Evolutionary conservation across 306 rosid genomes (phyloP), one percentile per base, ranked within the genome.

Genomic region (Ormosia semicastrata): DNA sequence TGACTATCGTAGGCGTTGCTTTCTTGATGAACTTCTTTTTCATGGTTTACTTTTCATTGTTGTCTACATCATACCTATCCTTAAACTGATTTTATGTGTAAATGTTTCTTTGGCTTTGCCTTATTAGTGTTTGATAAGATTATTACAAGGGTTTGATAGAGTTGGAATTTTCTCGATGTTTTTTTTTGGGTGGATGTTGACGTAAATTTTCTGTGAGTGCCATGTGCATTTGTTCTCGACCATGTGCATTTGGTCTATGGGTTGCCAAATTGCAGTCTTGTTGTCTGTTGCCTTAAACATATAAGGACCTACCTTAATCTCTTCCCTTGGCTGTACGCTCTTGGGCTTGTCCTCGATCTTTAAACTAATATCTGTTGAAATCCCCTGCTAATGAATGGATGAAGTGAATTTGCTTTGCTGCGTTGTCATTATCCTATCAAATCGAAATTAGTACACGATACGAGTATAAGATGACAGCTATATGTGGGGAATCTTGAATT

Each of bases 221-320:
- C 97, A 90, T 86, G 93, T 89, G 98, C 83, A 32, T 44, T 78
- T 89, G 91, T 77, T 87, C 77, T 54, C 67, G 68, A 79, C 79
- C 98, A 90, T 87, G 92, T 90, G 94, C 85, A 39, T 74, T 77
- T 88, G 88, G 86, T 83, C 82, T 75, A 33, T 52, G 83, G 75
- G 78, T 75, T 68, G 76, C 83, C 65, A 67, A 80, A 63, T 76
- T 62, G 85, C 84, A 79, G 82, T 78, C 66, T 54, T 88, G 87
- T 76, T 87, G 84, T 86, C 88, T 47, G 86, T 82, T 78, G 41
- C 89, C 74, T 59, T 82, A 73, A 73, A 73, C 88, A 85, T 53
- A 72, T 49, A 58, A 86, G 86, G 89, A 81, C 89, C 88, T 88
- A 85, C 92, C 76, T 70, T 57, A 47, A 83, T 78, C 73, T 60